Evolutionary conservation across 108 stramenopile species (phyloP), one percentile per base, ranked within the genome.

Genomic region (Nannochloropsis salina): DNA sequence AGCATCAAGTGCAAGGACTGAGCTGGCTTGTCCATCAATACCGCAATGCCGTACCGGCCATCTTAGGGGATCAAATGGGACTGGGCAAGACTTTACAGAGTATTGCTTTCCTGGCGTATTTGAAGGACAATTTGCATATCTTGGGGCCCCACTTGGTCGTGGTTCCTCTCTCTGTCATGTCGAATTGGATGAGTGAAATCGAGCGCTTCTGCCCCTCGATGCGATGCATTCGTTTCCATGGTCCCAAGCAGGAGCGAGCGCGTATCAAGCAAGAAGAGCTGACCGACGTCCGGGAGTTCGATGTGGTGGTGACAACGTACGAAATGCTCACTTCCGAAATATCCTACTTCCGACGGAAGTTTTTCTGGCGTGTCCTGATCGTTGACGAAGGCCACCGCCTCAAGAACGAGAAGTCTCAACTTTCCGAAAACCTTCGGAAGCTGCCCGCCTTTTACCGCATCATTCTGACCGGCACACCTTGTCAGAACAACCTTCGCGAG

Each of bases 371-470:
- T 44, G 41, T 85, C 42, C 86, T 92, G 15, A 44, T 90, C n/a
- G 86, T 92, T 12, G 91, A 90, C 42, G 91, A 92, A 86, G 91
- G 90, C 12, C 91, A 92, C 87, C n/a, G 90, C 41, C 82, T 90
- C 41, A 92, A 90, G 44, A 92, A 90, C 84, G 91, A 90, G 31
- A 86, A 90, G 47, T 80, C 86, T 9, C 90, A 92, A 80, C 84
- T 92, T 45, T 80, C 85, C 61, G 86, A 89, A 82, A 90, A 89
- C 51, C 87, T 91, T 74, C 51, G 85, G 22, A 84, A 89, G 40
- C 86, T 95, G 51, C 83, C 85, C 5, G 95, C 97, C 6, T 92
- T 93, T 42, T 93, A 93, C 89, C 94, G 97, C 1, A 86, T 99
- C 95, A 94, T 80, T 92, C 93, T 45, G 91, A 96, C 92, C 92